phyloP scores from a whole-genome alignment of 345 rosid species.

The Arabis alpina region DNA sequence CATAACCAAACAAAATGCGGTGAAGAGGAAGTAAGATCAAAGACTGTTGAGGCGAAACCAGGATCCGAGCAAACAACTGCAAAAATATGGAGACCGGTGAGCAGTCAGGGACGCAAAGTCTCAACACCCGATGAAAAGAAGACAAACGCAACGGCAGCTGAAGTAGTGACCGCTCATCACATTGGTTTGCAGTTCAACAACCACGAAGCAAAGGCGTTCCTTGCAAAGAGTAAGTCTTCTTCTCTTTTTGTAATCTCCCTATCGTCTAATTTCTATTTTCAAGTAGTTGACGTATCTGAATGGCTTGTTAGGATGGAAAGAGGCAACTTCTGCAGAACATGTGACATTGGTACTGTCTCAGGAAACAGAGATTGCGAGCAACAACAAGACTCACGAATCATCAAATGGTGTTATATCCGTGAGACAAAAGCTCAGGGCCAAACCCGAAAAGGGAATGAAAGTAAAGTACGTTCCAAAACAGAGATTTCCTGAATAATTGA shows the following conservation, averaged over 20 bases:
- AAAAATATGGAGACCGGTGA: conserved; percentile 50
- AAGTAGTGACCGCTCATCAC: conserved; percentile 29
- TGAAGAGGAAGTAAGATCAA: conserved; percentile 50
- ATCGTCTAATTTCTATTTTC: background rate
- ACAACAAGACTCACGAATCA: conserved; percentile 37
- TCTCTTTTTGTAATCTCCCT: background rate
- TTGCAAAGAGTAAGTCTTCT: conserved; percentile 64
- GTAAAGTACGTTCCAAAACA: conserved; percentile 81
- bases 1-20: conserved; percentile 45
- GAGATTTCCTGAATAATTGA: conserved; percentile 38
- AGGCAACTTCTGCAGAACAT: conserved; percentile 67
- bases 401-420: conserved; percentile 27
- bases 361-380: conserved; percentile 46
- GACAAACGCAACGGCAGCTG: background rate
- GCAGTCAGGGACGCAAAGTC: conserved; percentile 43
- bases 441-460: conserved; percentile 69
- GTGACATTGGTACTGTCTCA: conserved; percentile 63
- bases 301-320: conserved; percentile 78
- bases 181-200: conserved; percentile 54
- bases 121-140: conserved; percentile 25
- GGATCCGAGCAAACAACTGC: conserved; percentile 41
- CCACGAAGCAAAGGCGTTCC: conserved; percentile 73
- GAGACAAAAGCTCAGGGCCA: conserved; percentile 52
- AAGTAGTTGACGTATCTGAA: conserved; percentile 11
- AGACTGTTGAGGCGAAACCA: conserved; percentile 39